phyloP scores from a whole-genome alignment of 495 filamentous ascomycete species.

The Daldinia grandis region DNA sequence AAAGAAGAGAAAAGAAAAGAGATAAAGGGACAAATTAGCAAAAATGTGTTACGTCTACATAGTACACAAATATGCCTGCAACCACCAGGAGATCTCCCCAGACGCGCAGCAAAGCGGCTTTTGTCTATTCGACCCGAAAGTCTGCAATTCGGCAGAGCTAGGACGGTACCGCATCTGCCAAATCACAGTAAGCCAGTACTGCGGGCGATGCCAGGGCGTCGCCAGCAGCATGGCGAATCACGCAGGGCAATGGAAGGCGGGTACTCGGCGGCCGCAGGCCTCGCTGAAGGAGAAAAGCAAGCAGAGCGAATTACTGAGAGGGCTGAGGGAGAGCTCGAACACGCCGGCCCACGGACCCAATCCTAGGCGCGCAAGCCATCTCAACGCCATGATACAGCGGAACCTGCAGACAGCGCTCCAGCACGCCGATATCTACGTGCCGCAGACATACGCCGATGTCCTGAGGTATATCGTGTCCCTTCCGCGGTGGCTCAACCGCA shows the following conservation, averaged over 20 bases:
- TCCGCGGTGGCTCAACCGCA: slow-evolving; percentile 42
- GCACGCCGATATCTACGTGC: background rate
- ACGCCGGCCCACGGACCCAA: background rate
- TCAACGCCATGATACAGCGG: background rate
- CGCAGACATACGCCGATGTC: slow-evolving; percentile 15
- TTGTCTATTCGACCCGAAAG: slow-evolving; percentile 6
- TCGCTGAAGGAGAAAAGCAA: background rate
- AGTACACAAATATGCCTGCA: slow-evolving; percentile 12
- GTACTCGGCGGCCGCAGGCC: background rate
- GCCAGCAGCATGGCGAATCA: background rate
- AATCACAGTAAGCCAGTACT: background rate
- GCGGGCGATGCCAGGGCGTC: background rate
- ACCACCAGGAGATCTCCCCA: slow-evolving; percentile 6
- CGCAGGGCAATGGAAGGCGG: background rate
- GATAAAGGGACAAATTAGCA: background rate
- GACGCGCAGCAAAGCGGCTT: background rate
- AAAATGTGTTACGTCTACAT: slow-evolving; percentile 17
- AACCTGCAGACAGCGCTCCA: background rate
- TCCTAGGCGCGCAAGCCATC: background rate
- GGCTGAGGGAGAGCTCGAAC: background rate
- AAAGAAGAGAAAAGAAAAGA: background rate
- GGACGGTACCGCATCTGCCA: slow-evolving; percentile 19
- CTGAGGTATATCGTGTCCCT: slow-evolving; percentile 40
- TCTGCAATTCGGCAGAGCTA: slow-evolving; percentile 12
- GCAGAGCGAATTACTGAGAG: background rate